These are phyloP conservation scores for Monosporascus sp. DNA, from an alignment of 2,329 filamentous ascomycete species.

Conservation along the genomic window DNA sequence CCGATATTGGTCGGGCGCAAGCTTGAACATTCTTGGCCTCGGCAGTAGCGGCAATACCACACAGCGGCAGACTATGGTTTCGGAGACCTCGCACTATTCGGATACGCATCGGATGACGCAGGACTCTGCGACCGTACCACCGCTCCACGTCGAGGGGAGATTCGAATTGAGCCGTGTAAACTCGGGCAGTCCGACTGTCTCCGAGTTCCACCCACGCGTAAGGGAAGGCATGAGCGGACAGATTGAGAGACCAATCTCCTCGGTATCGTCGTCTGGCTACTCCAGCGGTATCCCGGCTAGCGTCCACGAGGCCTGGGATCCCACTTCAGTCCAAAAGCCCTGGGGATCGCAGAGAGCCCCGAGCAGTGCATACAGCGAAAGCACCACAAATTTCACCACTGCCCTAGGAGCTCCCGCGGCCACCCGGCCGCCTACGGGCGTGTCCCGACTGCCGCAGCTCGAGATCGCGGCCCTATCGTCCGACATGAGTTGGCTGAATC, in stretches of 20 bases:
- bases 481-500: conserved; percentile 79
- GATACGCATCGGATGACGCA: conserved; percentile 49
- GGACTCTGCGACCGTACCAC: conserved; percentile 65
- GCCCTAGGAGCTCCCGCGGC: conserved; percentile 30
- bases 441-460: conserved; percentile 47
- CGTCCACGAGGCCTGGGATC: conserved; percentile 52
- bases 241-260: conserved; percentile 53
- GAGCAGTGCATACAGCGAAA: conserved; percentile 47
- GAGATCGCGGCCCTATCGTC: conserved; percentile 45
- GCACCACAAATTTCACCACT: conserved; percentile 35
- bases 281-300: conserved; percentile 64
- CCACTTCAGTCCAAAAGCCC: conserved; percentile 36
- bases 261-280: conserved; percentile 49
- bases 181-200: conserved; percentile 65
- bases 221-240: conserved; percentile 55
- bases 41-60: conserved; percentile 36
- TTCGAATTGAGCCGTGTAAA: conserved; percentile 61
- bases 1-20: conserved; percentile 71
- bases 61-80: conserved; percentile 46
- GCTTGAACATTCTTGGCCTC: conserved; percentile 60
- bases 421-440: conserved; percentile 26
- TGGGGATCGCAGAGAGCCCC: conserved; percentile 48
- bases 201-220: conserved; percentile 49
- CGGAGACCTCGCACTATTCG: conserved; percentile 56
- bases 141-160: conserved; percentile 59